A percentile compares a stretch with the other conserved stretches of the same genome.
phyloP scores from a whole-genome alignment of 306 rosid genomes.

The Cicer pinnatifidum region DNA sequence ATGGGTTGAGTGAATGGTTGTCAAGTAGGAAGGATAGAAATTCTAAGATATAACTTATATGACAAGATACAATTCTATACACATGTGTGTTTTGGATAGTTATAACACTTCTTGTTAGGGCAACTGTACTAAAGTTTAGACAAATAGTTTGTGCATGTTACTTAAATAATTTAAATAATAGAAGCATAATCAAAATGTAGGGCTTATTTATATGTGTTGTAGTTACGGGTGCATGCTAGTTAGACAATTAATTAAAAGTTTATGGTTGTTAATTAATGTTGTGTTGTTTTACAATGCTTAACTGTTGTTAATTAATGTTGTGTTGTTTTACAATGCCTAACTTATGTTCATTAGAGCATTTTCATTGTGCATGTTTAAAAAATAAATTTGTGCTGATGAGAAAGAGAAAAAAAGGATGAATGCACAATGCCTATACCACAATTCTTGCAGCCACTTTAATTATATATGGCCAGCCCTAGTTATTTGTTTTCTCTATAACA shows the following conservation, averaged over 20 bases:
- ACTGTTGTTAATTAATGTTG: too few species aligned
- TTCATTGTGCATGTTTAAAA: neutral
- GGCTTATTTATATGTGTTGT: neutral
- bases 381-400: neutral
- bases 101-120: conserved; percentile 35
- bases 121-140: conserved; percentile 34
- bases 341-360: neutral
- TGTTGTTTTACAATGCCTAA: neutral
- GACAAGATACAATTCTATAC: conserved; percentile 38
- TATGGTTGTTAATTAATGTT: too few species aligned
- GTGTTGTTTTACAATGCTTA: too few species aligned
- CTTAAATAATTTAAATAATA: conserved; percentile 41
- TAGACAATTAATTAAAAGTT: neutral
- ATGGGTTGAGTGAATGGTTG: conserved; percentile 39
- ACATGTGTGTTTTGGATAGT: conserved; percentile 46
- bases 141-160: conserved; percentile 42
- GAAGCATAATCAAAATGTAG: conserved; percentile 37
- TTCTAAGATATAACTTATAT: conserved; percentile 34
- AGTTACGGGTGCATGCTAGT: neutral
- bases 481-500: too few species aligned
- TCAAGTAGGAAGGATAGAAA: conserved; percentile 33
- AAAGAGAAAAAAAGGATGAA: too few species aligned
- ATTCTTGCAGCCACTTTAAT: too few species aligned
- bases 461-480: too few species aligned
- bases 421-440: too few species aligned